Evolutionary conservation across 2,329 filamentous ascomycete species (phyloP).

Genomic region (Nemania sp.): DNA sequence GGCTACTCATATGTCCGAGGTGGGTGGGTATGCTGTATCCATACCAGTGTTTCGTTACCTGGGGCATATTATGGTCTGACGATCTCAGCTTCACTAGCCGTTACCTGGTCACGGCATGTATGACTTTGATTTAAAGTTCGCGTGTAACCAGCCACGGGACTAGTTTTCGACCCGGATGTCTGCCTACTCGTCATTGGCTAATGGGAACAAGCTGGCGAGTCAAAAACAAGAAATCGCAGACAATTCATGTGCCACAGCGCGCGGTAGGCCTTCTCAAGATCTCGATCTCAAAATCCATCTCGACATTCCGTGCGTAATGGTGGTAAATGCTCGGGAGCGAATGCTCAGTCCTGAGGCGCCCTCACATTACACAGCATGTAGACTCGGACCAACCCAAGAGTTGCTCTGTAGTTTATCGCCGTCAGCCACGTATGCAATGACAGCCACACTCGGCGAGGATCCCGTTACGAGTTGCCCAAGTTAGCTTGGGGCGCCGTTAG

Average conservation of each 20-base stretch:
- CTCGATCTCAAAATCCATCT: conserved; percentile 35
- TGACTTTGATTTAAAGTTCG: background rate
- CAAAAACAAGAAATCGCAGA: conserved; percentile 31
- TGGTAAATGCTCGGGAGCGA: conserved; percentile 5
- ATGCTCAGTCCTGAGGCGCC: conserved; percentile 9
- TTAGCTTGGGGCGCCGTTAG: conserved; percentile 33
- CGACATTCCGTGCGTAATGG: conserved; percentile 14
- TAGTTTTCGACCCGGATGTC: conserved; percentile 8
- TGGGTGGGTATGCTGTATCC: conserved; percentile 17
- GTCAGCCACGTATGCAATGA: conserved; percentile 38
- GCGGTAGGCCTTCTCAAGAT: conserved; percentile 17
- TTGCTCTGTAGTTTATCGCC: conserved; percentile 27
- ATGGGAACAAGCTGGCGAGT: background rate
- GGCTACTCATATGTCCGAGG: conserved; percentile 42
- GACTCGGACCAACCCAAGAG: conserved; percentile 10
- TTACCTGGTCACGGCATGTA: conserved; percentile 29
- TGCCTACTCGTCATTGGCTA: conserved; percentile 3
- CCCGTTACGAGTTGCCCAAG: conserved; percentile 27
- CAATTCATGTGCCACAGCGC: conserved; percentile 11
- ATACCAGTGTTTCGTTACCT: conserved; percentile 2
- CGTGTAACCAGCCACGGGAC: background rate
- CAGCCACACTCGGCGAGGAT: conserved; percentile 33
- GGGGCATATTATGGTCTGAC: background rate
- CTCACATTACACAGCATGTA: conserved; percentile 27
- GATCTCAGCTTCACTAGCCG: conserved; percentile 1